Evolutionary conservation across 148 eudicot genomes (phyloP).

Genomic region (Rhododendron griersonianum): DNA sequence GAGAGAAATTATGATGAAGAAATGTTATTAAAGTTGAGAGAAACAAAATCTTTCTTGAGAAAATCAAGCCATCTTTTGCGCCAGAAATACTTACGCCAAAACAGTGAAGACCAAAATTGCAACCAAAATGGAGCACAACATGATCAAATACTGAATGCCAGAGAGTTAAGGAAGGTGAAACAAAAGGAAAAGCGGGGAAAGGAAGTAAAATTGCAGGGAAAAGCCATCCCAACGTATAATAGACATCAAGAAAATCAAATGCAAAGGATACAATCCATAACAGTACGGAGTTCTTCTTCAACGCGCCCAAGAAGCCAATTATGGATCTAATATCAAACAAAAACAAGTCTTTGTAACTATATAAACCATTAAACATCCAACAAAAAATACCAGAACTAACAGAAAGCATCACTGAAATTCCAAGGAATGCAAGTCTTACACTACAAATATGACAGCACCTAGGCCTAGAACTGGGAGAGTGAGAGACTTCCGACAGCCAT

Average conservation of each 20-base stretch:
- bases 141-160: constrained; percentile 61
- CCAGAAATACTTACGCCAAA: constrained; percentile 68
- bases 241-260: not conserved
- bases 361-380: not conserved
- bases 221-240: not conserved
- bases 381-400: not conserved
- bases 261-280: constrained; percentile 88
- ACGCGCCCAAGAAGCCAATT: constrained; percentile 83
- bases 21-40: not conserved
- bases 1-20: not conserved
- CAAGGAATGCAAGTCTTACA: constrained; percentile 45
- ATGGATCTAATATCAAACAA: constrained; percentile 57
- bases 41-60: not conserved
- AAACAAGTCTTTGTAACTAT: not conserved
- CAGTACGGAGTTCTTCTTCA: constrained; percentile 77
- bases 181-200: constrained; percentile 16
- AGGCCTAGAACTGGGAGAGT: constrained; percentile 92
- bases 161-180: constrained; percentile 17
- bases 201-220: not conserved
- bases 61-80: not conserved
- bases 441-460: constrained; percentile 72
- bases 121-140: constrained; percentile 61
- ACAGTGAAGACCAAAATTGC: constrained; percentile 89
- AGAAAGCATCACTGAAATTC: not conserved
- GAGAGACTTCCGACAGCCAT: constrained; percentile 80